Evolutionary conservation across 2,329 filamentous ascomycete genomes (phyloP).

Genomic region (Aspergillus udagawae): DNA sequence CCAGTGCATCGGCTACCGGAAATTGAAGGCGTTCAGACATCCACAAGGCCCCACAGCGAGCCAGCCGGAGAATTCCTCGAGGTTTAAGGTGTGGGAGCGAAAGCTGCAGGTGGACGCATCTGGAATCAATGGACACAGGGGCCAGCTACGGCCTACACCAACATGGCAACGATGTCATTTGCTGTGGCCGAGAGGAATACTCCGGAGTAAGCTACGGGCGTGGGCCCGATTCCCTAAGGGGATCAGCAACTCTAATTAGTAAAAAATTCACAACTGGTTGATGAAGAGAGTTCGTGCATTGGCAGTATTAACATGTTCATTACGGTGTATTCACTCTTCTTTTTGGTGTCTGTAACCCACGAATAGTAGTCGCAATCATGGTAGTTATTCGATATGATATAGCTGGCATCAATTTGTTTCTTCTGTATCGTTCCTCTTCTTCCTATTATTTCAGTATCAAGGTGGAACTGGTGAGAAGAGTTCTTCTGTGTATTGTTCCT

Average conservation of each 20-base stretch:
- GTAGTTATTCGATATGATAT: not conserved
- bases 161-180: not conserved
- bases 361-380: not conserved
- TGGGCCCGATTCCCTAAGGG: constrained; percentile 6
- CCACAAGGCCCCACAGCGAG: constrained; percentile 1
- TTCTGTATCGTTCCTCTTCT: not conserved
- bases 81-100: constrained; percentile 3
- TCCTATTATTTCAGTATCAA: not conserved
- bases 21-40: constrained; percentile 8
- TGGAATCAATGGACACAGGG: not conserved
- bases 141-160: not conserved
- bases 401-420: not conserved
- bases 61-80: constrained; percentile 1
- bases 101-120: constrained; percentile 5
- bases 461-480: not conserved
- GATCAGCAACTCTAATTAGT: constrained; percentile 18
- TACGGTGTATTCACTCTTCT: not conserved
- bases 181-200: constrained; percentile 2
- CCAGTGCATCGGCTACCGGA: constrained; percentile 6
- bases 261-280: not conserved
- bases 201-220: constrained; percentile 8
- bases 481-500: not conserved
- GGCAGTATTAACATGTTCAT: not conserved
- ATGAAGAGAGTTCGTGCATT: constrained; percentile 16
- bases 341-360: not conserved